Evolutionary conservation across 441 rosid genomes (phyloP), one percentile per base, ranked within the genome.

Genomic region (Pelargonium fulgidum): DNA sequence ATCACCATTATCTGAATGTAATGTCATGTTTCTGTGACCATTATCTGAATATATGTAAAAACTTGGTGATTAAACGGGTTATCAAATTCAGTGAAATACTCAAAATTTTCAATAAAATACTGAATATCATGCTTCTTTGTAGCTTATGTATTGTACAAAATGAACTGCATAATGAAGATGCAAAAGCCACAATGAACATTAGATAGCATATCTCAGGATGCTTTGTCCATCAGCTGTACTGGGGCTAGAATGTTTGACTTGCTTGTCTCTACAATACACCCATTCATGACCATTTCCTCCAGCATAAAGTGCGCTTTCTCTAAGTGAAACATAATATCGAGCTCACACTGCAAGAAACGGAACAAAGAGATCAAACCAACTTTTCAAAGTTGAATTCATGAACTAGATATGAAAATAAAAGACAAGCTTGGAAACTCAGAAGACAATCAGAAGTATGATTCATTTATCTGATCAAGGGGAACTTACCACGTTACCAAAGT

Each of bases 271-370:
- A 87, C 91, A 69, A 93, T 71, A 77, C 92, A 88, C 72, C 93
- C 99, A 73, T 89, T 91, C 97, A 91, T 89, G 67, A 89, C 93
- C 95, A 89, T 93, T 84, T 93, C 98, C 78, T 89, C 96, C 73
- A 87, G 76, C 96, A 88, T 93, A 85, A 93, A 93, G 80, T 91
- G 97, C n/a, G 99, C 95, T 78, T 88, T 93, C 83, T 93, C 97
- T 76, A 89, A 71, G 83, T 91, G 97, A 75, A 93, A 89, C 99
- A 93, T 91, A 76, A 93, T 93, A 76, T 93, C 98, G 11, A 93
- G 87, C 81, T 89, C 97, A 76, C 97, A 93, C 93, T 89, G 84
- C 74, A 77, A 68, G 48, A 52, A 50, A 11, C 56, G 50, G 3
- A 8, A 62, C 20, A 29, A 29, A 29, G 36, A 29, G 36, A 29